Conservation (phyloP, 1,284 basidiomycete species). For the Peniophora sp. region DNA sequence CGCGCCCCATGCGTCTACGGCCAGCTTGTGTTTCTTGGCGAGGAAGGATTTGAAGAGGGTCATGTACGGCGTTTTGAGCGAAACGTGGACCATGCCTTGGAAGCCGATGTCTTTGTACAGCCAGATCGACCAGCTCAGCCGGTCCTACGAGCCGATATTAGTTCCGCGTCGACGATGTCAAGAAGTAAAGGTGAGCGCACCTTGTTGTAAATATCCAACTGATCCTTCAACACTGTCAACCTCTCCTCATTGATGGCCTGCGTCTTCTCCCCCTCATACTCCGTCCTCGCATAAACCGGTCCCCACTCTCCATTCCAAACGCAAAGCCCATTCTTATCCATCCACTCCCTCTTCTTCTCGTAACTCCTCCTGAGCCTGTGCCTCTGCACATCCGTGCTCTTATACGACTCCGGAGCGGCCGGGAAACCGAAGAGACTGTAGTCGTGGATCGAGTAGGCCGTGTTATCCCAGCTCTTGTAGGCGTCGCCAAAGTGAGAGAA, state of each 20-base stretch:
- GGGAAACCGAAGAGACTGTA: constrained; percentile 70
- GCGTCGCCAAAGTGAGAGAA: constrained; percentile 65
- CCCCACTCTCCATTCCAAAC: constrained; percentile 79
- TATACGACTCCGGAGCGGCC: constrained; percentile 48
- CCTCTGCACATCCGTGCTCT: constrained; percentile 44
- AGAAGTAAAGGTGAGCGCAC: constrained; percentile 26
- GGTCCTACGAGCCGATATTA: too few species aligned
- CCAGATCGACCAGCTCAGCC: constrained; percentile 78
- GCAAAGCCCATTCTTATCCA: constrained; percentile 54
- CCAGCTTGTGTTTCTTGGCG: constrained; percentile 53
- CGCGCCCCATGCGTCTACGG: constrained; percentile 62
- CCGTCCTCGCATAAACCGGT: constrained; percentile 50
- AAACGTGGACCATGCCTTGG: constrained; percentile 75
- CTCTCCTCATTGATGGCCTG: constrained; percentile 62
- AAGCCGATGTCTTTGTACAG: constrained; percentile 85
- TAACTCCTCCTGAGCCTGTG: constrained; percentile 45
- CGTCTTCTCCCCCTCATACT: constrained; percentile 50
- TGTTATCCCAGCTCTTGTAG: constrained; percentile 49
- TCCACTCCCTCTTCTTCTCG: constrained; percentile 62
- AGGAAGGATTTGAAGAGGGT: constrained; percentile 55
- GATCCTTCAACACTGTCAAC: constrained; percentile 63
- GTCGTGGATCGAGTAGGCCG: constrained; percentile 73
- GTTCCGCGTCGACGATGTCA: too few species aligned
- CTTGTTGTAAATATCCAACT: constrained; percentile 64
- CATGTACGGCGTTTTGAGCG: constrained; percentile 62